Evolutionary conservation across 768 basidiomycete genomes (phyloP).

Genomic region (Termitomyces sp.): DNA sequence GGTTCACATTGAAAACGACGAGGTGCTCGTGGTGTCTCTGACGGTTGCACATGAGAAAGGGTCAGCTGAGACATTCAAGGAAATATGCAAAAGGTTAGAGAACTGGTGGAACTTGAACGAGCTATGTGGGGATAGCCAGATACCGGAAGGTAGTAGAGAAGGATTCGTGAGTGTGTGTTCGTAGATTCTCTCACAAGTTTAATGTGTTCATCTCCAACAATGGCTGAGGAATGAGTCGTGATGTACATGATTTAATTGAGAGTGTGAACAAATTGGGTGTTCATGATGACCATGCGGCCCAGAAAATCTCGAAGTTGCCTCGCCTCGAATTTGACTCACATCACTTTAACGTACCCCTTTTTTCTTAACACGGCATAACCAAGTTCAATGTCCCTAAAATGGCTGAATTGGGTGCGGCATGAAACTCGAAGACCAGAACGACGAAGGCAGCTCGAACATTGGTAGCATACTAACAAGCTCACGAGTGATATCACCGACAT

Average conservation of each 20-base stretch:
- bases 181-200: background rate
- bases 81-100: constrained; percentile 60
- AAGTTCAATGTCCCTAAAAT: background rate
- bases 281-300: background rate
- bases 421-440: background rate
- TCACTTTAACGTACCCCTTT: background rate
- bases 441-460: too few species aligned
- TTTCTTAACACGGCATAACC: background rate
- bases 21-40: constrained; percentile 45
- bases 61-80: constrained; percentile 75
- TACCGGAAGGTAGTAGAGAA: background rate
- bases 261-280: background rate
- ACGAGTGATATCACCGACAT: background rate
- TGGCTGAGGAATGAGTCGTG: background rate
- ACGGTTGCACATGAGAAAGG: constrained; percentile 83
- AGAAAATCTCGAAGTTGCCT: background rate
- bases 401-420: background rate
- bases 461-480: background rate
- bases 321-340: background rate
- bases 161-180: background rate
- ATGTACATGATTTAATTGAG: background rate
- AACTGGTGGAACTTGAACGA: constrained; percentile 66
- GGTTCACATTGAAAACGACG: constrained; percentile 33
- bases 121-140: background rate
- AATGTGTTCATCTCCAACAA: background rate